Base-by-base conservation (phyloP, 805 yeast species). In the Starmerella stigmatis region DNA sequence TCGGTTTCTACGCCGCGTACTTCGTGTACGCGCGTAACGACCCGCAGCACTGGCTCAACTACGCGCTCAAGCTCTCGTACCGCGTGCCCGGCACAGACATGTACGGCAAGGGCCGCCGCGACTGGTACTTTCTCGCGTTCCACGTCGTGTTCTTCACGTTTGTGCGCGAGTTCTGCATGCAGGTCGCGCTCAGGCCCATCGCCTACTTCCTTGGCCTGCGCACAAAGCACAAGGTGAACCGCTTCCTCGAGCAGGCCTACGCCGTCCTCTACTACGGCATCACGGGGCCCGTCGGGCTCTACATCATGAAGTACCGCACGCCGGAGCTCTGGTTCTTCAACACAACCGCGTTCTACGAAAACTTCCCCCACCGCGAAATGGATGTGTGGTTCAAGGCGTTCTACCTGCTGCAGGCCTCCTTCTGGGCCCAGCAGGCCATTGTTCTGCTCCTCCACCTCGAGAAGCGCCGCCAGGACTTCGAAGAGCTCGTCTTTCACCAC, bases 401-500 rank as follows among this genome's bases (percentile, higher is more conserved):
- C 61, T 92, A 92, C 62, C 69, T 92, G 50, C 78, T 83, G 33
- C 97, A 92, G 67, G 96, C 97, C 5, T 82, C 96, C 4, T 92
- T 86, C 64, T 92, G 99, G 99, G 78, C 86, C 19, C 99, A 92
- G 68, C 98, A 92, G 66, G 79, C 94, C 1, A 78, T 83, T 32
- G 82, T 92, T 26, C 70, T 92, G 52, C 66, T 77, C 37, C 70
- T 92, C 52, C 94, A 82, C 63, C 72, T 92, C 49, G 99, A 92
- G 65, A 85, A 85, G 63, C 97, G 96, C 47, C 75, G 99, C 64
- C 88, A 86, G 64, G 99, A 92, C 63, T 88, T 79, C 66, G 69
- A 78, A 56, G 98, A 92, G 65, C 73, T 92, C 49, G 84, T 89
- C 31, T 78, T 85, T 64, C 99, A 92, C 64, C 99, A 92, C 63